phyloP scores from a whole-genome alignment of 2,329 filamentous ascomycete genomes.

The Sporothrix euskadiensis region DNA sequence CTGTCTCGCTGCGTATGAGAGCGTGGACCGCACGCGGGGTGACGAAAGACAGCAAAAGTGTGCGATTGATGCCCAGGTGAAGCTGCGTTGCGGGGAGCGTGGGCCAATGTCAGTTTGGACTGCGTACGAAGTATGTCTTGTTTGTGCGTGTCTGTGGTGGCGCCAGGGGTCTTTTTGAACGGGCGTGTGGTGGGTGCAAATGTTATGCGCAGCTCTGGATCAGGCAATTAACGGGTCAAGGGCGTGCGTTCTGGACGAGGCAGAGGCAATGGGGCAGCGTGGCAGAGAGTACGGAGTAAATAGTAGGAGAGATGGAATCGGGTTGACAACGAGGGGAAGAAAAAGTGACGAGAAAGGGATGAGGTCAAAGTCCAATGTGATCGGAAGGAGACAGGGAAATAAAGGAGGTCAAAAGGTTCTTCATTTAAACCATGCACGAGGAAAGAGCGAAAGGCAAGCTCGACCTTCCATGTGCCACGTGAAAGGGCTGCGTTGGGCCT shows the following conservation, averaged over 20 bases:
- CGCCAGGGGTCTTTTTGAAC: neutral
- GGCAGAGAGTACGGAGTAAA: neutral
- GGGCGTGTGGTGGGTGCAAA: neutral
- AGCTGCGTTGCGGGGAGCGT: conserved; percentile 17
- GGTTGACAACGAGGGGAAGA: neutral
- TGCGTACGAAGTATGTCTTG: neutral
- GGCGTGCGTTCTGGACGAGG: neutral
- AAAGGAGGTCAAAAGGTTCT: conserved; percentile 7
- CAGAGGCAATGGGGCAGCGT: neutral
- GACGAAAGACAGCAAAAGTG: neutral
- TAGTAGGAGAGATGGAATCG: neutral
- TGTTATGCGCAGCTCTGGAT: conserved; percentile 20
- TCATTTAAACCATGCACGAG: conserved; percentile 15
- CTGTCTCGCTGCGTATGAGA: neutral
- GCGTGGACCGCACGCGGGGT: neutral
- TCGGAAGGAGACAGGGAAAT: neutral
- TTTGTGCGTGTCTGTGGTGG: neutral
- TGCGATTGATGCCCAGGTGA: neutral
- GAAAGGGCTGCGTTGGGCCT: conserved; percentile 15
- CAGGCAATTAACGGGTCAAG: conserved; percentile 11
- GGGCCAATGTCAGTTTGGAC: neutral
- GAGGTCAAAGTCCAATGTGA: neutral
- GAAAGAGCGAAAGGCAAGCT: conserved; percentile 11
- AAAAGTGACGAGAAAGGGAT: neutral
- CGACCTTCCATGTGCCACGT: conserved; percentile 17